Percentiles rank a stretch among this genome's conserved stretches.
Evolutionary conservation across 495 filamentous ascomycete species (phyloP).

Genomic region (Bryoglossum gracile): DNA sequence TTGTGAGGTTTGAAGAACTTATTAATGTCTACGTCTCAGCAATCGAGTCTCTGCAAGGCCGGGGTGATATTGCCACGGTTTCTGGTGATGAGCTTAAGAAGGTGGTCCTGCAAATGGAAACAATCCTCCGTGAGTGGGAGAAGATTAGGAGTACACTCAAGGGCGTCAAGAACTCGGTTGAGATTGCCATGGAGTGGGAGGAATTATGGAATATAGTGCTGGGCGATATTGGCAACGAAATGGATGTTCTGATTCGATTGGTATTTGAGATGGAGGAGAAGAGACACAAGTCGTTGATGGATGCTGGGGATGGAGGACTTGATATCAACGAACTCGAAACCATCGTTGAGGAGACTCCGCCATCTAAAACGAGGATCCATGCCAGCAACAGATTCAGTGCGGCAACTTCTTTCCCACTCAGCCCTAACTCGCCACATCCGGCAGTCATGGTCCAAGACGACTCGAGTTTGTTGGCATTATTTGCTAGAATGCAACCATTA

Average conservation of each 20-base stretch:
- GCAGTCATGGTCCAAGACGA: slow-evolving; percentile 66
- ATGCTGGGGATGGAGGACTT: slow-evolving; percentile 50
- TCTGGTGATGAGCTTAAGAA: slow-evolving; percentile 56
- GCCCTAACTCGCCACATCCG: slow-evolving; percentile 50
- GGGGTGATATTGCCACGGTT: slow-evolving; percentile 68
- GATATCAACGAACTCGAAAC: slow-evolving; percentile 90
- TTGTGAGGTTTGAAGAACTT: slow-evolving; percentile 74
- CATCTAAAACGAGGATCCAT: slow-evolving; percentile 31
- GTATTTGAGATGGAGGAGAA: slow-evolving; percentile 97
- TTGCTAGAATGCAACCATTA: slow-evolving; percentile 91
- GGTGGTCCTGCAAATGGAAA: slow-evolving; percentile 81
- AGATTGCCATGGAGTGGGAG: slow-evolving; percentile 97
- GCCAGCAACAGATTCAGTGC: slow-evolving; percentile 61
- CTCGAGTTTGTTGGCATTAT: slow-evolving; percentile 72
- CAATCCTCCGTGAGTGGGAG: slow-evolving; percentile 75
- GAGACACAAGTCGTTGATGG: slow-evolving; percentile 64
- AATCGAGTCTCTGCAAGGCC: slow-evolving; percentile 78
- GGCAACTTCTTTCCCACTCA: slow-evolving; percentile 45
- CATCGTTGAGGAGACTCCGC: slow-evolving; percentile 83
- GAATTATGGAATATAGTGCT: slow-evolving; percentile 91
- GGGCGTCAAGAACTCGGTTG: slow-evolving; percentile 79
- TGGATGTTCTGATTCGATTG: slow-evolving; percentile 71
- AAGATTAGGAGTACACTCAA: slow-evolving; percentile 67
- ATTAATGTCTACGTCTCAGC: slow-evolving; percentile 84
- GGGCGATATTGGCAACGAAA: slow-evolving; percentile 85